phyloP scores from a whole-genome alignment of 2,329 filamentous ascomycete genomes.

The Cercospora canescens region DNA sequence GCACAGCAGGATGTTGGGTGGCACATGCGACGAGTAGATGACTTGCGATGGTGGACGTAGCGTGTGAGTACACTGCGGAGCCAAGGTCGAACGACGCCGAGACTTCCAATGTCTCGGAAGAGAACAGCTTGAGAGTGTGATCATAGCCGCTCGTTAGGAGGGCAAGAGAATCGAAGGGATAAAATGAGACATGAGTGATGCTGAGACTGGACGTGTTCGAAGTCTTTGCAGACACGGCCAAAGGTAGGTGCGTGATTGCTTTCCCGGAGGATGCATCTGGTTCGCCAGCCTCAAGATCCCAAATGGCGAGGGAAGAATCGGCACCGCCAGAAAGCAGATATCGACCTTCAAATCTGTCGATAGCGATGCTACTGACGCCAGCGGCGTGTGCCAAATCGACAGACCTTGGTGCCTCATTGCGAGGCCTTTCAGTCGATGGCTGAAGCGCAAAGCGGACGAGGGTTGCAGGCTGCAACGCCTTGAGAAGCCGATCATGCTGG shows the following conservation, averaged over 20 bases:
- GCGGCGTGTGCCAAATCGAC: constrained; percentile 58
- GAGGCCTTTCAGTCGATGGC: constrained; percentile 38
- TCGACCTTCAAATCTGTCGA: constrained; percentile 79
- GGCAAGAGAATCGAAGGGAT: constrained; percentile 72
- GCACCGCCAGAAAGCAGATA: constrained; percentile 82
- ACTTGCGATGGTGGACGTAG: constrained; percentile 70
- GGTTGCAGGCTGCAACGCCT: constrained; percentile 67
- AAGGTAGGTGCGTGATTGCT: constrained; percentile 15
- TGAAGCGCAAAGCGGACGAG: constrained; percentile 70
- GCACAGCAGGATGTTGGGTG: constrained; percentile 80
- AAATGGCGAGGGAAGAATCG: constrained; percentile 80
- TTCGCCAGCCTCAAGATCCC: constrained; percentile 70
- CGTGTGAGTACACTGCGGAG: constrained; percentile 73
- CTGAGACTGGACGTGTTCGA: constrained; percentile 63
- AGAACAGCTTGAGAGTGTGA: constrained; percentile 73
- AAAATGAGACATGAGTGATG: constrained; percentile 75
- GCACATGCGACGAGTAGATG: constrained; percentile 83
- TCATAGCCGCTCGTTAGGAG: constrained; percentile 80
- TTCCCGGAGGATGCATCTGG: constrained; percentile 28
- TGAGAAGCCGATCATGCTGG: constrained; percentile 65
- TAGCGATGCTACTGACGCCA: constrained; percentile 74
- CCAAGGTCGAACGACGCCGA: constrained; percentile 69
- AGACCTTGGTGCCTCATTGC: neutral
- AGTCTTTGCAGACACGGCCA: constrained; percentile 30
- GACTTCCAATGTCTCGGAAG: constrained; percentile 60